Evolutionary conservation across 192 early-diverging fungal species (phyloP).

Genomic region (Coemansia sp.): DNA sequence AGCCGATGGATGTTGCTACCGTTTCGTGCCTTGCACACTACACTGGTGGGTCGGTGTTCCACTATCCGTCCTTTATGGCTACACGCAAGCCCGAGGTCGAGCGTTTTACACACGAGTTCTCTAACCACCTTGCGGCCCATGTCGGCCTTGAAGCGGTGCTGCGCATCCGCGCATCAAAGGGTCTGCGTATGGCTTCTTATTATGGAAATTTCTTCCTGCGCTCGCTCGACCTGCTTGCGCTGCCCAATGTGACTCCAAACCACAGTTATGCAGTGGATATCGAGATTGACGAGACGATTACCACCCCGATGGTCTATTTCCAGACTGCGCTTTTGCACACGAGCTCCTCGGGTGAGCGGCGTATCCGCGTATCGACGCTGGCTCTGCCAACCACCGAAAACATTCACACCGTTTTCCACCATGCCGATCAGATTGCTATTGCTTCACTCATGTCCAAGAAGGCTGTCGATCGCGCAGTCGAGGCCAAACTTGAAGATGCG

Average conservation of each 20-base stretch:
- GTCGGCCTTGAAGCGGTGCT: slow-evolving; percentile 91
- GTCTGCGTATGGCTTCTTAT: slow-evolving; percentile 82
- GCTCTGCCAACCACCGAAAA: slow-evolving; percentile 82
- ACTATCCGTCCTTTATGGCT: slow-evolving; percentile 89
- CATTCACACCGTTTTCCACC: slow-evolving; percentile 75
- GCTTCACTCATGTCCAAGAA: slow-evolving; percentile 83
- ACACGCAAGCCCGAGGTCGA: slow-evolving; percentile 80
- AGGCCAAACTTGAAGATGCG: slow-evolving; percentile 88
- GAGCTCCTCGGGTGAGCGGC: slow-evolving; percentile 81
- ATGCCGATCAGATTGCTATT: slow-evolving; percentile 83
- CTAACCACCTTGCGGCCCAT: slow-evolving; percentile 71
- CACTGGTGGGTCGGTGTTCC: slow-evolving; percentile 85
- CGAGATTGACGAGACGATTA: slow-evolving; percentile 68
- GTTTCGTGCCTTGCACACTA: slow-evolving; percentile 61
- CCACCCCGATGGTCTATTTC: slow-evolving; percentile 80
- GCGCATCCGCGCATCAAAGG: slow-evolving; percentile 87
- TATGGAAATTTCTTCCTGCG: slow-evolving; percentile 98
- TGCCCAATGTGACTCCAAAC: slow-evolving; percentile 93
- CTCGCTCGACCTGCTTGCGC: slow-evolving; percentile 82
- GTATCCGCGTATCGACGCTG: slow-evolving; percentile 90
- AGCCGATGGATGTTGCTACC: slow-evolving; percentile 88
- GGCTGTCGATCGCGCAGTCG: slow-evolving; percentile 83
- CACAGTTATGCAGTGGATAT: slow-evolving; percentile 88
- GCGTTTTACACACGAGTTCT: slow-evolving; percentile 76
- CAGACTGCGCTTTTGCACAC: slow-evolving; percentile 94